Conservation (phyloP, 2,329 filamentous ascomycete genomes). For the Cladorrhinum sp. region DNA sequence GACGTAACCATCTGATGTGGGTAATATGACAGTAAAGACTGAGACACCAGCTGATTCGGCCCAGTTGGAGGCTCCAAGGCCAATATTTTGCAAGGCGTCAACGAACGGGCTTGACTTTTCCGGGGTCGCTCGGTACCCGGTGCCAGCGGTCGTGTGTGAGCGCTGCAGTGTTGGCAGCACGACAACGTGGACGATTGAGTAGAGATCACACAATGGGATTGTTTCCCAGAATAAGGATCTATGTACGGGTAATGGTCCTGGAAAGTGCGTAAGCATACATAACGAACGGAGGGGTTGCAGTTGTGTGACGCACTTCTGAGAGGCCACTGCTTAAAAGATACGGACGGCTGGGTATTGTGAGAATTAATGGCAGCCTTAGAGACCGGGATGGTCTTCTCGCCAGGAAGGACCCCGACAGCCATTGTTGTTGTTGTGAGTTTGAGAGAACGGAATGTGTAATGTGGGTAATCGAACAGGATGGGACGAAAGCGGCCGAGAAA, state of each 20-base stretch:
- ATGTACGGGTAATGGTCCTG: background rate
- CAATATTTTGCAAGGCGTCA: constrained; percentile 10
- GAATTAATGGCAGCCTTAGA: background rate
- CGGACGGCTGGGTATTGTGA: background rate
- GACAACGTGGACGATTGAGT: constrained; percentile 20
- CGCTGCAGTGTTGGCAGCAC: constrained; percentile 6
- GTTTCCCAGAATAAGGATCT: constrained; percentile 22
- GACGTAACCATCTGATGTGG: constrained; percentile 20
- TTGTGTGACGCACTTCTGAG: background rate
- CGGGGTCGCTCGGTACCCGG: background rate
- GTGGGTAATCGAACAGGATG: background rate
- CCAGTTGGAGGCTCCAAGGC: constrained; percentile 16
- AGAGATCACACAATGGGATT: constrained; percentile 22
- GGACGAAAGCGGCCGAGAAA: background rate
- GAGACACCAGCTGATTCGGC: constrained; percentile 14
- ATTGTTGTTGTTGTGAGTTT: constrained; percentile 3
- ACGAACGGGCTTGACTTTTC: constrained; percentile 1
- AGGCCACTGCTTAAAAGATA: background rate
- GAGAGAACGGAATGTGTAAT: background rate
- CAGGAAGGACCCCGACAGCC: constrained; percentile 13
- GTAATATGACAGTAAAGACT: constrained; percentile 23
- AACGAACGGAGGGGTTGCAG: background rate
- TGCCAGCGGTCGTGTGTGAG: background rate
- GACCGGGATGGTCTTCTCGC: constrained; percentile 1
- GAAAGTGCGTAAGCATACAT: background rate